Evolutionary conservation across 2,329 filamentous ascomycete genomes (phyloP).

Genomic region (Penicillium olsonii): DNA sequence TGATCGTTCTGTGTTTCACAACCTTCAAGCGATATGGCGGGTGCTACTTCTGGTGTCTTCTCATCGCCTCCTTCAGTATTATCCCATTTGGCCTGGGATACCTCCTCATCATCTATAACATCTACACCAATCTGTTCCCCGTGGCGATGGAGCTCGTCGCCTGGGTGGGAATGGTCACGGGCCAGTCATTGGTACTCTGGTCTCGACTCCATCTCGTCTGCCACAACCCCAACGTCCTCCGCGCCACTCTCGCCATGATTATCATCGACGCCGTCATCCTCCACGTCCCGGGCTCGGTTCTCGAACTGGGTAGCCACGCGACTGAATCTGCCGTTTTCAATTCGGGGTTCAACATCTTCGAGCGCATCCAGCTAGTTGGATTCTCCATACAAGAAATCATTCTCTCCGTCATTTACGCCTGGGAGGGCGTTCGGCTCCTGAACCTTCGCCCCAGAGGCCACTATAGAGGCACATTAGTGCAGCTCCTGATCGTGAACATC

Average conservation of each 20-base stretch:
- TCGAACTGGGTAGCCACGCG: conserved; percentile 44
- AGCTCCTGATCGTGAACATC: conserved; percentile 51
- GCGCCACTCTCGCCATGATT: conserved; percentile 46
- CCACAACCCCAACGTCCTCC: conserved; percentile 36
- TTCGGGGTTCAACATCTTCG: conserved; percentile 46
- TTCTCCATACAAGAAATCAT: conserved; percentile 58
- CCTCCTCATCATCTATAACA: conserved; percentile 46
- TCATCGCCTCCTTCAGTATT: conserved; percentile 46
- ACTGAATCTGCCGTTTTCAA: conserved; percentile 25
- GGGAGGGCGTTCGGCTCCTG: conserved; percentile 53
- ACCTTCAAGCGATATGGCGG: conserved; percentile 49
- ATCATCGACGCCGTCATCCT: conserved; percentile 45
- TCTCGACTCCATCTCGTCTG: conserved; percentile 51
- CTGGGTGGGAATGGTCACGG: conserved; percentile 51
- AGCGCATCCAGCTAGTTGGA: conserved; percentile 56
- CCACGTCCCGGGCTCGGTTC: conserved; percentile 43
- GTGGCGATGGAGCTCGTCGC: conserved; percentile 45
- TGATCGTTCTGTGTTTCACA: conserved; percentile 48
- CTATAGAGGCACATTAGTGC: conserved; percentile 44
- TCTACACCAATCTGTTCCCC: conserved; percentile 36
- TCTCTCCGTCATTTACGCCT: conserved; percentile 55
- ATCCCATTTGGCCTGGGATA: conserved; percentile 49
- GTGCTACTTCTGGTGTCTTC: conserved; percentile 52
- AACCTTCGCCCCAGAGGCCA: conserved; percentile 42
- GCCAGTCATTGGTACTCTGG: conserved; percentile 52